Percentiles rank a stretch among this genome's conserved stretches.
phyloP scores from a whole-genome alignment of 2,329 filamentous ascomycete species.

The Xylariaceae sp. region DNA sequence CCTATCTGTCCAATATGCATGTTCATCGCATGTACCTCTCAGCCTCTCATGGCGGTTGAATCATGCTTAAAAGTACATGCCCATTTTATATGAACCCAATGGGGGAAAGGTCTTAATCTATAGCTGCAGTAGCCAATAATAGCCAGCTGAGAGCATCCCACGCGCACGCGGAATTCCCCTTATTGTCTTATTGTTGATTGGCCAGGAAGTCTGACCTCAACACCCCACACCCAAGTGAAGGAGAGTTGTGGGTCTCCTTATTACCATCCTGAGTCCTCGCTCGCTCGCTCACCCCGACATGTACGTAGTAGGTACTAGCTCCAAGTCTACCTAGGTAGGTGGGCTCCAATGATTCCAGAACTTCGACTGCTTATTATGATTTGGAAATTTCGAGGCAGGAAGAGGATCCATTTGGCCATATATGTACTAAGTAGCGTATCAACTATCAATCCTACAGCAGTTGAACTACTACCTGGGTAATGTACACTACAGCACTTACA shows the following conservation, averaged over 20 bases:
- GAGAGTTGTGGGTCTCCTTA: slow-evolving; percentile 9
- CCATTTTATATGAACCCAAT: slow-evolving; percentile 7
- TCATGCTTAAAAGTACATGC: slow-evolving; percentile 1
- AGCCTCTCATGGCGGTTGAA: slow-evolving; percentile 10
- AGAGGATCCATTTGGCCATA: slow-evolving; percentile 4
- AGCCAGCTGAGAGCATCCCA: slow-evolving; percentile 4
- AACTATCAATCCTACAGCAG: not conserved
- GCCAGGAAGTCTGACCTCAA: slow-evolving; percentile 4
- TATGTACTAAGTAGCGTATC: not conserved
- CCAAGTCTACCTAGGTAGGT: not conserved
- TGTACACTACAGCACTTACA: too few relatives aligned
- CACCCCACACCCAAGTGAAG: slow-evolving; percentile 22
- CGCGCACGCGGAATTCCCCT: slow-evolving; percentile 19
- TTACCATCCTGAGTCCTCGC: slow-evolving; percentile 15
- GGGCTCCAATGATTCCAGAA: slow-evolving; percentile 23
- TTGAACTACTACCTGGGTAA: too few relatives aligned
- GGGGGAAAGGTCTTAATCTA: slow-evolving; percentile 4
- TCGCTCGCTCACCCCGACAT: slow-evolving; percentile 18
- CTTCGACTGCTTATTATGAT: slow-evolving; percentile 22
- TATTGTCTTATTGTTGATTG: slow-evolving; percentile 10
- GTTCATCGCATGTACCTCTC: slow-evolving; percentile 14
- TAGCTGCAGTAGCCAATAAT: slow-evolving; percentile 16
- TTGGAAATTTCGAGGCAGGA: slow-evolving; percentile 21
- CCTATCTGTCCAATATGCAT: slow-evolving; percentile 10
- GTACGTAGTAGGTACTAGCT: slow-evolving; percentile 16